Base-by-base conservation (phyloP, 208 protist species). In the Leishmania major region DNA sequence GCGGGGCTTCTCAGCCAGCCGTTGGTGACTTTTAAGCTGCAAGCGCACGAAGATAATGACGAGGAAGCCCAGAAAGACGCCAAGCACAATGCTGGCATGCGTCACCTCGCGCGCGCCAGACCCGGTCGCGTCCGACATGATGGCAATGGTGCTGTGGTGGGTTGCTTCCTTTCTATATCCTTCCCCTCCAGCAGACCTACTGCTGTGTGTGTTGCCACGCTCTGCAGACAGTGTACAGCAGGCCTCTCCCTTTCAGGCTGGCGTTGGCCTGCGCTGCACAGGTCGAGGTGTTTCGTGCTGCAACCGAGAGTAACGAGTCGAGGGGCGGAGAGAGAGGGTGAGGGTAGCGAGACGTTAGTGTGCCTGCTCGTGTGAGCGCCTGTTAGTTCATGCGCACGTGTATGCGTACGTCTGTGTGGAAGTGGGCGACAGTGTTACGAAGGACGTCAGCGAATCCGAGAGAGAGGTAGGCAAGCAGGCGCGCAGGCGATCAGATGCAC, bases 1-100 rank as follows among this genome's bases (percentile, higher is more conserved):
- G 17, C 64, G 78, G 25, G 91, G 91, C 59, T 87, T 75, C 80
- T 96, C 91, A 2, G 79, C 67, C 35, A 95, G 86, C 49, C 76
- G 83, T 84, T 93, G 82, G 22, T 86, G 84, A 19, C 60, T 86
- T 47, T 87, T 86, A 28, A 91, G 15, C 62, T 89, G 60, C 45
- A 91, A 72, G 2, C 72, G 77, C 37, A 84, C 49, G 43, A 87
- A 51, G 55, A 88, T 7, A 7, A 86, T 53, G 5, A 87, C 49
- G 28, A 88, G 13, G 43, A 86, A 31, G 69, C 77, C 83, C 11
- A 89, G 17, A 17, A 92, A 49, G 60, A 71, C 51, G 49, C 75
- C 85, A 37, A 93, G 40, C 22, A 86, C 19, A 28, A 87, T 45
- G 60, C 82, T 66, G 1, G 86, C 22, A 13, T 25, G 31, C 22